Conservation (phyloP, 2,329 filamentous ascomycete species). For the Pleurostoma richardsiae region DNA sequence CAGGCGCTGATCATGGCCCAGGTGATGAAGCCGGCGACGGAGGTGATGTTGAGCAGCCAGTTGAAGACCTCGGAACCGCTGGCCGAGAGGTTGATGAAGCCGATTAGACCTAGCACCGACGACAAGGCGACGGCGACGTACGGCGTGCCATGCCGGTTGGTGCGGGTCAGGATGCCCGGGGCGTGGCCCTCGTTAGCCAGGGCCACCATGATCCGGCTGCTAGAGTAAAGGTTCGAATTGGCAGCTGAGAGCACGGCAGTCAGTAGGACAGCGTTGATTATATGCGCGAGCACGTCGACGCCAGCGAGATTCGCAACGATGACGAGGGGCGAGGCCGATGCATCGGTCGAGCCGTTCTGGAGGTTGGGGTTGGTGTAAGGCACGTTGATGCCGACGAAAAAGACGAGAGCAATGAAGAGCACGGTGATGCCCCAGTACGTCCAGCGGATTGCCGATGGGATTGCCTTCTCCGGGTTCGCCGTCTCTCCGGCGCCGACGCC, state of each 20-base stretch:
- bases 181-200: slow-evolving; percentile 64
- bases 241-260: slow-evolving; percentile 61
- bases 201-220: slow-evolving; percentile 65
- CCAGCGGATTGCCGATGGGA: slow-evolving; percentile 59
- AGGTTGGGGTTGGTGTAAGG: slow-evolving; percentile 60
- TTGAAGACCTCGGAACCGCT: slow-evolving; percentile 60
- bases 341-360: slow-evolving; percentile 51
- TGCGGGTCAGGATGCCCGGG: slow-evolving; percentile 53
- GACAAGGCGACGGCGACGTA: slow-evolving; percentile 48
- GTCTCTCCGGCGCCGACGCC: slow-evolving; percentile 61
- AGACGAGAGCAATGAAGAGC: slow-evolving; percentile 59
- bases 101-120: slow-evolving; percentile 57
- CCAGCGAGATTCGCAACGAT: slow-evolving; percentile 62
- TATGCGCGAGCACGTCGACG: slow-evolving; percentile 57
- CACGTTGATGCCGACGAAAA: slow-evolving; percentile 57
- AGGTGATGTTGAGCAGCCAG: slow-evolving; percentile 69
- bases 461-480: slow-evolving; percentile 57
- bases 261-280: slow-evolving; percentile 65
- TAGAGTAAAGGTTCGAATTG: slow-evolving; percentile 60
- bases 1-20: slow-evolving; percentile 56
- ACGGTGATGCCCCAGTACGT: slow-evolving; percentile 58
- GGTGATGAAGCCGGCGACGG: slow-evolving; percentile 54
- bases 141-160: slow-evolving; percentile 58
- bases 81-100: slow-evolving; percentile 64
- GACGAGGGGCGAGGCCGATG: slow-evolving; percentile 58